Percentiles rank a stretch among this genome's conserved stretches.
These are phyloP conservation scores for Yamadazyma conglobata DNA, from an alignment of 1,139 yeast genomes.

Conservation along the genomic window DNA sequence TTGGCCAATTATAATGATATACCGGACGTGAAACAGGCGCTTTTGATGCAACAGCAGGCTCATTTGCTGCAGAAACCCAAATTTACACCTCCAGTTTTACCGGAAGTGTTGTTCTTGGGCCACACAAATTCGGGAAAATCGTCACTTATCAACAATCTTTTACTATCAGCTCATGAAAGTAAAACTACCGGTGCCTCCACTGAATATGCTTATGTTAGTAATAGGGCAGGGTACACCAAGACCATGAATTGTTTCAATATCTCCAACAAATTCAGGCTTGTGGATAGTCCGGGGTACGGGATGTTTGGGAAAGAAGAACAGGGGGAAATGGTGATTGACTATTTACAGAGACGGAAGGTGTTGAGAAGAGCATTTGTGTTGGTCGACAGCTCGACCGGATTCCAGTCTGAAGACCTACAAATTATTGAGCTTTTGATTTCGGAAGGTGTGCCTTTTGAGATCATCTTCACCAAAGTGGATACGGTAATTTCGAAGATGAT, in stretches of 20 bases:
- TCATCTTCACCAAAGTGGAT: constrained; percentile 76
- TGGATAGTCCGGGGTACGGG: constrained; percentile 92
- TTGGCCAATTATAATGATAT: constrained; percentile 48
- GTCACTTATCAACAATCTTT: constrained; percentile 60
- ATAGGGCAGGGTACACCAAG: constrained; percentile 71
- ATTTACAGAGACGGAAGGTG: constrained; percentile 50
- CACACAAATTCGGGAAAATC: constrained; percentile 86
- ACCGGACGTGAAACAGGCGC: constrained; percentile 50
- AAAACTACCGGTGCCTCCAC: constrained; percentile 20
- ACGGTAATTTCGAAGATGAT: constrained; percentile 32
- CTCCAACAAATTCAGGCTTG: constrained; percentile 57
- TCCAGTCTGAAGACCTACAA: constrained; percentile 52
- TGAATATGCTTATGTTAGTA: constrained; percentile 53
- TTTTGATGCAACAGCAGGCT: constrained; percentile 17
- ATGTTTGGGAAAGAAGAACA: constrained; percentile 56
- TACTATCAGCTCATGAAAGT: constrained; percentile 20
- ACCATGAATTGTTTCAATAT: constrained; percentile 71
- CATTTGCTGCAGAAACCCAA: constrained; percentile 17
- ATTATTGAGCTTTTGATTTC: constrained; percentile 50
- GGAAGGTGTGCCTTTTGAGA: constrained; percentile 64
- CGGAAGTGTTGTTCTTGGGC: constrained; percentile 74
- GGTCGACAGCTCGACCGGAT: constrained; percentile 56
- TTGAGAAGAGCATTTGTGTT: constrained; percentile 60
- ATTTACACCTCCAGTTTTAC: constrained; percentile 36
- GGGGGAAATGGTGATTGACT: constrained; percentile 65